A percentile compares a stretch with the other conserved stretches of the same genome.
phyloP scores from a whole-genome alignment of 1,139 yeast species.

The Lodderomyces parapsilosis region DNA sequence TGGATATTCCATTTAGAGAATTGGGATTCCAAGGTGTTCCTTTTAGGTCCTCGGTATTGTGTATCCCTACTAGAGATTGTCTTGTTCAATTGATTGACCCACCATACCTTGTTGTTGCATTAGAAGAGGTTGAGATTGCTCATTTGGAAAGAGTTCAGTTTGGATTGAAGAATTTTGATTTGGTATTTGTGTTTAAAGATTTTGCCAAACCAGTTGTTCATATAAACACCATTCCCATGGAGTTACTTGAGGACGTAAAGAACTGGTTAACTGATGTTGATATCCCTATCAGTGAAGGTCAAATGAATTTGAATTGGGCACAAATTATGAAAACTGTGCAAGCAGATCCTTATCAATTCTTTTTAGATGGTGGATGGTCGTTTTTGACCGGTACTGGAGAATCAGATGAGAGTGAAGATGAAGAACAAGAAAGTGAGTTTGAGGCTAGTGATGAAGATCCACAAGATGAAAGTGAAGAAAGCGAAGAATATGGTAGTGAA shows the following conservation, averaged over 20 bases:
- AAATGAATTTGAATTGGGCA: conserved; percentile 93
- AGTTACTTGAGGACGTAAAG: conserved; percentile 85
- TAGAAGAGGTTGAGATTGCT: conserved; percentile 91
- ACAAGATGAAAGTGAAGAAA: conserved; percentile 68
- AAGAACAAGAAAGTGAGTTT: conserved; percentile 61
- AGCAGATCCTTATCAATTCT: conserved; percentile 93
- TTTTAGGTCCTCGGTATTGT: conserved; percentile 85
- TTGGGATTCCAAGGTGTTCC: conserved; percentile 98
- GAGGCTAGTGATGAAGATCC: conserved; percentile 68
- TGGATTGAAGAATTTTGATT: conserved; percentile 93
- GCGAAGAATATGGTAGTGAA: conserved; percentile 41
- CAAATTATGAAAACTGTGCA: conserved; percentile 92
- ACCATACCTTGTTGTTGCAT: conserved; percentile 87
- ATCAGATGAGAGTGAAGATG: conserved; percentile 60
- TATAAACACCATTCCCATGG: conserved; percentile 93
- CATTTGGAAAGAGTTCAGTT: conserved; percentile 97
- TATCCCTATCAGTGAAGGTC: conserved; percentile 91
- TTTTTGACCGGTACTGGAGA: conserved; percentile 77
- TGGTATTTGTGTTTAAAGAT: conserved; percentile 93
- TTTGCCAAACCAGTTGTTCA: conserved; percentile 85
- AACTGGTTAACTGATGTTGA: conserved; percentile 97
- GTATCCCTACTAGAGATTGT: conserved; percentile 98
- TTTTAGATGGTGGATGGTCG: conserved; percentile 94
- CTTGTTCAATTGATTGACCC: conserved; percentile 91
- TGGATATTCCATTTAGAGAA: conserved; percentile 94